A percentile compares a stretch with the other conserved stretches of the same genome.
Evolutionary conservation across 2,329 filamentous ascomycete species (phyloP).

Genomic region (Lachnellula occidentalis): DNA sequence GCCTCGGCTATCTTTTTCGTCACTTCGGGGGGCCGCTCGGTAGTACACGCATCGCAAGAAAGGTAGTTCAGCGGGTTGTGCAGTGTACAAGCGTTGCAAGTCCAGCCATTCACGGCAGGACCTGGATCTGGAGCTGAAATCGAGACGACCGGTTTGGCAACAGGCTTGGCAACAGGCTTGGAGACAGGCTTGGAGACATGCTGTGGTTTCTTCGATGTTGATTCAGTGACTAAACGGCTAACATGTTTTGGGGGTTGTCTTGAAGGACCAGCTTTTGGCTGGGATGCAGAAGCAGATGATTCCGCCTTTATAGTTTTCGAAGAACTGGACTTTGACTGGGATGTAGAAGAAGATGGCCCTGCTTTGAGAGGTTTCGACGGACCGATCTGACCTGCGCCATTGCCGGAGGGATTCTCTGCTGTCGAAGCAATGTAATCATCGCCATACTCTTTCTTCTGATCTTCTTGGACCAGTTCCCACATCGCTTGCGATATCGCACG

Average conservation of each 20-base stretch:
- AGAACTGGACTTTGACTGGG: slow-evolving; percentile 4
- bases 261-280: slow-evolving; percentile 6
- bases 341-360: slow-evolving; percentile 5
- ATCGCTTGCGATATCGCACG: slow-evolving; percentile 78
- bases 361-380: slow-evolving; percentile 8
- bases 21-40: slow-evolving; percentile 35
- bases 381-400: slow-evolving; percentile 24
- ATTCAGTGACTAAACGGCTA: slow-evolving; percentile 25
- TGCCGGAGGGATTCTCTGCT: slow-evolving; percentile 28
- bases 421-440: slow-evolving; percentile 26
- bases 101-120: slow-evolving; percentile 43
- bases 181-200: slow-evolving; percentile 5
- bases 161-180: slow-evolving; percentile 3
- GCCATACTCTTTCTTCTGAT: slow-evolving; percentile 37
- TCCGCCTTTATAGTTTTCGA: slow-evolving; percentile 13
- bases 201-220: slow-evolving; percentile 18
- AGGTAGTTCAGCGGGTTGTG: slow-evolving; percentile 47
- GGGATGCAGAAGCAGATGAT: slow-evolving; percentile 2
- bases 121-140: slow-evolving; percentile 2
- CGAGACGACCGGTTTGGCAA: slow-evolving; percentile 1
- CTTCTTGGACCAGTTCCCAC: slow-evolving; percentile 81
- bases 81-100: slow-evolving; percentile 51
- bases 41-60: slow-evolving; percentile 52
- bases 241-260: slow-evolving; percentile 21
- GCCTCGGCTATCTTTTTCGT: slow-evolving; percentile 21